Percentiles rank a stretch among this genome's conserved stretches.
phyloP scores from a whole-genome alignment of 2,329 filamentous ascomycete genomes.

The Rutstroemia sp. region DNA sequence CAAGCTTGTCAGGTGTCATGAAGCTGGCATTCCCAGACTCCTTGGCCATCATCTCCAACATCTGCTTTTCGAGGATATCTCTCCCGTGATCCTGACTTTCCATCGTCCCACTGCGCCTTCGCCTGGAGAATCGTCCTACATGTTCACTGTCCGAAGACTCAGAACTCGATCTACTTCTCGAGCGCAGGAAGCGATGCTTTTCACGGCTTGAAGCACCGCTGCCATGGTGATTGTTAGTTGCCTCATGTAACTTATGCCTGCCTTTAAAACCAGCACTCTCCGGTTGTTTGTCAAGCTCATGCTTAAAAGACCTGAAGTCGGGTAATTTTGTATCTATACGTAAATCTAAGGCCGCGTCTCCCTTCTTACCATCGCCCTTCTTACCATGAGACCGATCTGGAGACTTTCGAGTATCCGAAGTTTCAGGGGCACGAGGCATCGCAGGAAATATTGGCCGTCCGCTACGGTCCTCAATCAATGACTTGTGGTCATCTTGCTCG shows the following conservation, averaged over 20 bases:
- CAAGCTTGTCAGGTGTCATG: constrained; percentile 10
- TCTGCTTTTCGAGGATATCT: constrained; percentile 53
- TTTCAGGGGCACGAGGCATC: constrained; percentile 14
- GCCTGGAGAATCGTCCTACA: constrained; percentile 27
- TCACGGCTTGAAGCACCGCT: constrained; percentile 45
- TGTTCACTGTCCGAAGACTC: constrained; percentile 52
- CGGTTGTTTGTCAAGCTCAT: constrained; percentile 27
- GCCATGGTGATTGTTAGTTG: constrained; percentile 45
- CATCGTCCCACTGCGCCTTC: constrained; percentile 37
- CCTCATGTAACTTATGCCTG: constrained; percentile 47
- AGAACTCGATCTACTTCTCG: constrained; percentile 48
- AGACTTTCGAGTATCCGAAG: constrained; percentile 13
- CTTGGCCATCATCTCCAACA: constrained; percentile 51
- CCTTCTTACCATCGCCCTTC: constrained; percentile 14
- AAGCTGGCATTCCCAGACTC: constrained; percentile 35
- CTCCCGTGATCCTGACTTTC: constrained; percentile 39
- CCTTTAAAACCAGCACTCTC: constrained; percentile 51
- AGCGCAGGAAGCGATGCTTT: constrained; percentile 45
- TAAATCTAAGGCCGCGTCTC: constrained; percentile 16
- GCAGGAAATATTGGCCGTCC: constrained; percentile 64
- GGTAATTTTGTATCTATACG: constrained; percentile 28
- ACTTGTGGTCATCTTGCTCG: constrained; percentile 73
- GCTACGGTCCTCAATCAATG: constrained; percentile 70
- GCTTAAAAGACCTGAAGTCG: constrained; percentile 27
- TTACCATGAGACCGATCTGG: constrained; percentile 10